phyloP scores from a whole-genome alignment of 768 basidiomycete species.

The Pleurotus cornucopiae region DNA sequence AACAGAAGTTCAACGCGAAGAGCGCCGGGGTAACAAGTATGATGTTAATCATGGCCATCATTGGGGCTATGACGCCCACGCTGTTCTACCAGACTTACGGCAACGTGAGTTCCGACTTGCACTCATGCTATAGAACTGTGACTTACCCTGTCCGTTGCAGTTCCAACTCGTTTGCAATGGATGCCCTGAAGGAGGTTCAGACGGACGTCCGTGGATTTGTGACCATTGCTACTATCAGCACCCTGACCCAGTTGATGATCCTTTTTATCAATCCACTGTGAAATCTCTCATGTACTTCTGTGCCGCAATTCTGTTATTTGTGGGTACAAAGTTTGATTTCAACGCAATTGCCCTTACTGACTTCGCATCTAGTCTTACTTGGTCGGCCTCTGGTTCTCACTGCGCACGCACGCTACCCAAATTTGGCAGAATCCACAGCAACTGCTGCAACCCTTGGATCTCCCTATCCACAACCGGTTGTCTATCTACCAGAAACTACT shows the following conservation, averaged over 20 bases:
- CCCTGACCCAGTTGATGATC: conserved; percentile 87
- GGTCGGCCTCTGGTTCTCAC: conserved; percentile 96
- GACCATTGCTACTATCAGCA: conserved; percentile 93
- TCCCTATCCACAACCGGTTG: conserved; percentile 49
- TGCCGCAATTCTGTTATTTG: conserved; percentile 83
- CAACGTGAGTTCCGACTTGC: conserved; percentile 58
- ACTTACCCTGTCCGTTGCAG: conserved; percentile 34
- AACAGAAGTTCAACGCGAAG: conserved; percentile 99
- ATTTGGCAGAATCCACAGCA: conserved; percentile 99
- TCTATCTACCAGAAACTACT: conserved; percentile 63
- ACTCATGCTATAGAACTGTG: not conserved
- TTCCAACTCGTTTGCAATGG: conserved; percentile 85
- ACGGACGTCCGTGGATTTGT: conserved; percentile 72
- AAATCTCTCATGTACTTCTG: conserved; percentile 96
- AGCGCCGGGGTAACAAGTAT: conserved; percentile 98
- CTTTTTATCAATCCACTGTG: conserved; percentile 95
- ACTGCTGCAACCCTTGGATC: conserved; percentile 63
- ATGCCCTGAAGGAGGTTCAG: conserved; percentile 48
- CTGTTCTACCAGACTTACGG: conserved; percentile 98
- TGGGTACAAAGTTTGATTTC: conserved; percentile 36
- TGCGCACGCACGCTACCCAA: conserved; percentile 95
- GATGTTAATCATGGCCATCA: conserved; percentile 99
- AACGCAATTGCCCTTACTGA: conserved; percentile 6
- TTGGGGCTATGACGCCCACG: conserved; percentile 92
- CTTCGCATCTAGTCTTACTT: conserved; percentile 73